A percentile compares a stretch with the other conserved stretches of the same genome.
Evolutionary conservation across 1,284 basidiomycete species (phyloP).

Genomic region (Sporisorium graminicola): DNA sequence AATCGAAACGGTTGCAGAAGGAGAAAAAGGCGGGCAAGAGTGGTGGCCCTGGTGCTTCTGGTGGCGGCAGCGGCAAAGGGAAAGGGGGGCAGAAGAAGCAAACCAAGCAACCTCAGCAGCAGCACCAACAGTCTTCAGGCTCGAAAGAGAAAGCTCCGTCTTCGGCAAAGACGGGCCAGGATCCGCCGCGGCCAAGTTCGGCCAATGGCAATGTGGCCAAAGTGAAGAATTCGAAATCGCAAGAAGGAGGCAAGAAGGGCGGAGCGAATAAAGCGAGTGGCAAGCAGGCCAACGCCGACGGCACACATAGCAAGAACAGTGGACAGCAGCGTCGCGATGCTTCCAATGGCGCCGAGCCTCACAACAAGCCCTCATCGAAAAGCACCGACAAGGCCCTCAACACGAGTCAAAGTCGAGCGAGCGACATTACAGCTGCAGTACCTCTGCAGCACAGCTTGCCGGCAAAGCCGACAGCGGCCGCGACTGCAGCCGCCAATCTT

Average conservation of each 20-base stretch:
- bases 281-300: slow-evolving; percentile 22
- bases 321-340: slow-evolving; percentile 1
- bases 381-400: slow-evolving; percentile 3
- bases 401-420: slow-evolving; percentile 6
- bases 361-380: slow-evolving; percentile 14
- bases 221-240: slow-evolving; percentile 22
- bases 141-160: slow-evolving; percentile 4
- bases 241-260: slow-evolving; percentile 23
- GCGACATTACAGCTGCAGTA: neutral
- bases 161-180: slow-evolving; percentile 9
- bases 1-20: slow-evolving; percentile 58
- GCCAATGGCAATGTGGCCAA: slow-evolving; percentile 8
- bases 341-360: neutral
- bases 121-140: slow-evolving; percentile 11
- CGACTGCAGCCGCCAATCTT: slow-evolving; percentile 12
- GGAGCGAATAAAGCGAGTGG: neutral
- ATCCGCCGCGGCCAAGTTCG: neutral
- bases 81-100: slow-evolving; percentile 30
- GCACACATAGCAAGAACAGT: slow-evolving; percentile 3
- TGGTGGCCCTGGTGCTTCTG: neutral
- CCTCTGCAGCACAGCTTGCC: slow-evolving; percentile 15
- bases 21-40: slow-evolving; percentile 32
- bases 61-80: slow-evolving; percentile 22
- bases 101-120: slow-evolving; percentile 12
- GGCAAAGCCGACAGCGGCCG: slow-evolving; percentile 14